These are phyloP conservation scores for Lasiodiplodia sp. DNA, from an alignment of 2,329 filamentous ascomycete species.

Conservation along the genomic window DNA sequence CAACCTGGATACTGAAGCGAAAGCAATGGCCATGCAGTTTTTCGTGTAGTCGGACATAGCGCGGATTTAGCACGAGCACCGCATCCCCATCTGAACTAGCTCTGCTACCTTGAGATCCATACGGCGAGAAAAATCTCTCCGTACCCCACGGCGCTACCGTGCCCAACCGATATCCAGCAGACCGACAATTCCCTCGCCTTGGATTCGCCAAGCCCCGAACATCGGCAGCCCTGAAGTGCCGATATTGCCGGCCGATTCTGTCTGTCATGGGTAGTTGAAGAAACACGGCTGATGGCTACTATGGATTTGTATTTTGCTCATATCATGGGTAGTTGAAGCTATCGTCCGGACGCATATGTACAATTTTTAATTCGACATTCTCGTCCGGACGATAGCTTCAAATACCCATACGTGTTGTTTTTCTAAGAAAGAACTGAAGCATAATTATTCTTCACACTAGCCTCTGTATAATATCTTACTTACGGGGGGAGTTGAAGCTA, in stretches of 20 bases:
- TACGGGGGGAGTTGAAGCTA: no score
- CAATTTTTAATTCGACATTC: no score
- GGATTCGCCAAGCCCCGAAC: slow-evolving; percentile 4
- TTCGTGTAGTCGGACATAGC: slow-evolving; percentile 3
- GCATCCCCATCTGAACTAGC: not conserved
- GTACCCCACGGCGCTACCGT: slow-evolving; percentile 1
- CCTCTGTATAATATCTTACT: no score
- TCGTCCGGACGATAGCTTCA: no score
- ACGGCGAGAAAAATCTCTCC: slow-evolving; percentile 1
- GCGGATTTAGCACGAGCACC: not conserved
- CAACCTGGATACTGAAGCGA: slow-evolving; percentile 14
- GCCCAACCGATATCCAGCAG: slow-evolving; percentile 1
- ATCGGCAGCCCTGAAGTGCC: not conserved
- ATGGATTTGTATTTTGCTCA: no score
- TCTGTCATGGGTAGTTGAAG: no score
- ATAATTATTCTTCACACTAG: no score
- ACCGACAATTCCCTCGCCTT: slow-evolving; percentile 1
- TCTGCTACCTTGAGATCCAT: not conserved
- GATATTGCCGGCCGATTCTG: not conserved
- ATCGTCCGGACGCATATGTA: no score
- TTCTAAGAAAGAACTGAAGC: no score
- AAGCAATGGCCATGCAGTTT: not conserved
- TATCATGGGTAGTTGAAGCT: no score
- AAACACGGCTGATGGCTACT: no score
- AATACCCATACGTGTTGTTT: no score